Conservation (phyloP, 352 stramenopile species). For the Globisporangium uncinulatum region DNA sequence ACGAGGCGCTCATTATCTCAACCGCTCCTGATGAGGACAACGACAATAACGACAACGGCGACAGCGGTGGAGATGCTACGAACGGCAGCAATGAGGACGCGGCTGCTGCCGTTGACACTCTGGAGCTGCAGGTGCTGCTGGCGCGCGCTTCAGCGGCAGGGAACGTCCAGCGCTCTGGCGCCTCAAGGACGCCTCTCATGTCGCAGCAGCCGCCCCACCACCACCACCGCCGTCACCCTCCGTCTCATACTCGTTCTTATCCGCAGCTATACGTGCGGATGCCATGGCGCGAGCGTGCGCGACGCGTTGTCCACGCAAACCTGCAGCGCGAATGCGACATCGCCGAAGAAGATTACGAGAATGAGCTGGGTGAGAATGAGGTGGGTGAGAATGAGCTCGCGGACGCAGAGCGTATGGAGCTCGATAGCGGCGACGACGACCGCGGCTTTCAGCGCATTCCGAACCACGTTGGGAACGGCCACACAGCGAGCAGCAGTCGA, state of each 20-base stretch:
- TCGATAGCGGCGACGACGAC: background rate
- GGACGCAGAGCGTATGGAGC: background rate
- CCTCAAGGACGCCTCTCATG: too few species aligned
- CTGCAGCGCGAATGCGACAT: background rate
- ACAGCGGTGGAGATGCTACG: background rate
- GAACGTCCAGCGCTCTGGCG: background rate
- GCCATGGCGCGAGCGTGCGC: conserved; percentile 8
- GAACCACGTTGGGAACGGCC: background rate
- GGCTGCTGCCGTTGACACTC: background rate
- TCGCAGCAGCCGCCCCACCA: background rate
- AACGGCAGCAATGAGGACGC: too few species aligned
- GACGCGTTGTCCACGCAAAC: background rate
- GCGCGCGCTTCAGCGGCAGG: background rate
- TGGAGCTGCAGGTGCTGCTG: conserved; percentile 2
- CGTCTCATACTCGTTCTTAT: background rate
- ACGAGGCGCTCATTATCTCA: conserved; percentile 41
- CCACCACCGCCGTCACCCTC: conserved; percentile 8
- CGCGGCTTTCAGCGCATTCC: background rate
- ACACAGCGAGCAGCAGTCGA: background rate
- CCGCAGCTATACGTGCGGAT: background rate
- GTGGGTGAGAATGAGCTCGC: background rate
- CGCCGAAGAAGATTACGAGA: background rate
- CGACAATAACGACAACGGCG: background rate
- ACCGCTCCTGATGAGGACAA: conserved; percentile 14
- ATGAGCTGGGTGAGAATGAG: background rate